A percentile compares a stretch with the other conserved stretches of the same genome.
Conservation (phyloP, 371 early-diverging fungal genomes). For the Mucor sp. region DNA sequence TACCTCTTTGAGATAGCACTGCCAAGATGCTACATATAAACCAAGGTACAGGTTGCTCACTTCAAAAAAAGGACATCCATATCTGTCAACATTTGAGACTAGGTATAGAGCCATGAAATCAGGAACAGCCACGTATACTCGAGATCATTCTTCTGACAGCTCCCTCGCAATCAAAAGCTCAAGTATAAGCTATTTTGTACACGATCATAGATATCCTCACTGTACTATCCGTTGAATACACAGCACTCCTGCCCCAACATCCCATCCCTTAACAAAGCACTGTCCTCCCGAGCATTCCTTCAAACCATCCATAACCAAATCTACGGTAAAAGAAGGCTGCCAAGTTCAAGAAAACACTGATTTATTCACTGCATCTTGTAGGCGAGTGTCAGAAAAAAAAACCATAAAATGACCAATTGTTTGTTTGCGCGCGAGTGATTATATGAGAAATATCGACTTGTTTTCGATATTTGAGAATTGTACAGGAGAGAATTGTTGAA, state of each 20-base stretch:
- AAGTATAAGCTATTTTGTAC: not conserved
- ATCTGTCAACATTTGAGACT: no score
- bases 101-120: not conserved
- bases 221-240: no score
- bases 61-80: no score
- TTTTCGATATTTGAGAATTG: not conserved
- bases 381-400: not conserved
- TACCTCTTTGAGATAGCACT: no score
- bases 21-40: no score
- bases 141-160: not conserved
- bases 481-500: not conserved
- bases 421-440: not conserved
- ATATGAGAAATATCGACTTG: not conserved
- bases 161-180: not conserved
- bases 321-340: not conserved
- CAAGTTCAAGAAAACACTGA: conserved; percentile 4
- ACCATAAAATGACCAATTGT: not conserved
- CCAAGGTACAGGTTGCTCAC: no score
- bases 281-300: not conserved
- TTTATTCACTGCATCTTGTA: conserved; percentile 6
- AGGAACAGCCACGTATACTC: not conserved
- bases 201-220: no score
- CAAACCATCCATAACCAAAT: not conserved
- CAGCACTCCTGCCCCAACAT: no score
- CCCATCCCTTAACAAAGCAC: not conserved